Evolutionary conservation across 805 yeast species (phyloP), one percentile per base, ranked within the genome.

Genomic region (Monosporozyma aerobia): DNA sequence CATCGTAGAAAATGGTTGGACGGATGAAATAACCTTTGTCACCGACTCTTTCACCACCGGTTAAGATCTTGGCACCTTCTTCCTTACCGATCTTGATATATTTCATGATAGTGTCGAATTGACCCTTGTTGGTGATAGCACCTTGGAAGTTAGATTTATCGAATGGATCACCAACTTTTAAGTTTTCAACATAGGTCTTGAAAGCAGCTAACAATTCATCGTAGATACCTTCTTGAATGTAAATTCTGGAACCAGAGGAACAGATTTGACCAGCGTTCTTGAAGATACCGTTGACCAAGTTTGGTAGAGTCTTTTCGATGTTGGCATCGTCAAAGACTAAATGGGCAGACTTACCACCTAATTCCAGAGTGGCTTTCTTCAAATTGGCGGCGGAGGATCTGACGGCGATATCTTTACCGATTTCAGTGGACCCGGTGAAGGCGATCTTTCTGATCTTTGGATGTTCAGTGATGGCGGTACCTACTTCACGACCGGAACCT

Each of bases 281-380:
- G 75, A 83, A 83, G 63, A 85, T 85, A 74, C 89, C 89, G 49
- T 77, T 70, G 50, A 81, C 74, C 61, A 84, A 76, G 64, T 77
- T 76, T 43, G 66, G 67, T 51, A 78, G 73, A 57, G 82, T 73
- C 56, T 69, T 69, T 44, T 77, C 76, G 54, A 83, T 61, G 63
- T 83, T 74, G 56, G 84, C 85, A 67, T 85, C 94, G 59, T 78
- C 74, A 64, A 85, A 85, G 44, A 85, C 82, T 63, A 85, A 77
- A 67, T 84, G 82, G 63, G 90, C 87, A 54, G 90, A 83, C 70
- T 85, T 85, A 70, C 94, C 94, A 70, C 94, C 94, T 63, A 85
- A 77, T 72, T 85, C 94, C 70, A 85, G 75, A 49, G 92, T 84
- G 51, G 84, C 85, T 73, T 85, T 85, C 78, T 85, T 85, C 74